Evolutionary conservation across 2,329 filamentous ascomycete species (phyloP), one percentile per base, ranked within the genome.

Genomic region (Cadophora malorum): DNA sequence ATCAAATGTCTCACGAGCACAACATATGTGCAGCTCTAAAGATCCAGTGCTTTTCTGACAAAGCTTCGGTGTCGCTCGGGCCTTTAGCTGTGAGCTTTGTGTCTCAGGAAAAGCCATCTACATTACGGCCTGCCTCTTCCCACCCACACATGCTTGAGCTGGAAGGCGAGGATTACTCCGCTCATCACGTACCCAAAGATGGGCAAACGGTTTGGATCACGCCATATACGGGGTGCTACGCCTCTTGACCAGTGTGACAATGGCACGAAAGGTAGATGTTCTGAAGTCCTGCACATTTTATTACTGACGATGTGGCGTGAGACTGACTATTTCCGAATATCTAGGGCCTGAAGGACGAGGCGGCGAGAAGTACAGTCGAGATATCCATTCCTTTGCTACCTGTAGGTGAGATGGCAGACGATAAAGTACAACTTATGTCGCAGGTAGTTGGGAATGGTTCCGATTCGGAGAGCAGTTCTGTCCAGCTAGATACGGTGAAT

Each of bases 1-100:
- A 67, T 69, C 62, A 69, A 65, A 58, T n/a, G 33, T 45, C 52
- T 28, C 38, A 3, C 35, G 56, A 69, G 67, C 67, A 68, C 69
- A 67, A 70, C 66, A 72, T 49, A 63, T 35, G 23, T 61, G 47
- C 47, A 47, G 50, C 50, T 28, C n/a, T 14, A 10, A 25, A 14
- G 35, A 47, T 7, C 3, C 3, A 14, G 21, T 16, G 19, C 35
- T 59, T 21, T 21, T 64, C 50, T 64, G 41, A 45, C 23, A 50
- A 61, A 49, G 23, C 38, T n/a, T 21, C 35, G 58, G 38, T 4
- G 16, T n/a, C n/a, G 35, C 14, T 31, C 23, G 12, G 10, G 1
- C 58, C 12, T 38, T 16, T 31, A 7, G 23, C 35, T 38, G 9
- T 7, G 12, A 38, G 35, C 35, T 9, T 38, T 7, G 35, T 38